Base-by-base conservation (phyloP, 768 basidiomycete genomes). In the Collybia sordida region DNA sequence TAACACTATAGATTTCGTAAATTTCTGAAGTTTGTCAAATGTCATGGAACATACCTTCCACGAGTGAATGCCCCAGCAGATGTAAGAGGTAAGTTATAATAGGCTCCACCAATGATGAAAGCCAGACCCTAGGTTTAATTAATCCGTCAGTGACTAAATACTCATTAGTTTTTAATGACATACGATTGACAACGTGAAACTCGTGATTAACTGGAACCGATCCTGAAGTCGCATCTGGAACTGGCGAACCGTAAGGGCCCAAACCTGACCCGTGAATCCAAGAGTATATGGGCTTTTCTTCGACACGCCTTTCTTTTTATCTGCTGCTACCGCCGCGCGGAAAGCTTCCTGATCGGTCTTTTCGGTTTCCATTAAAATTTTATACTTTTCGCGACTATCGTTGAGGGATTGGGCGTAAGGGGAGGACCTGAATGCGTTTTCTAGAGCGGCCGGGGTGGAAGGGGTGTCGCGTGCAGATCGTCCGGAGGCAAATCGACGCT, bases 31-130 rank as follows among this genome's bases (percentile, higher is more conserved):
- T 12, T 24, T 6, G 5, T 22, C 15, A 6, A 27, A 12, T 25
- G 4, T 15, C 36, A 19, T 2, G 2, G 11, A 31, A 50, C 65
- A 39, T 50, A 73, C 73, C 88, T 78, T 40, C 90, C 91, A 54
- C 93, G 82, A 21, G 92, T 93, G 70, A 97, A 97, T 0, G 86
- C 90, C 25, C 93, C 93, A 36, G 79, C 77, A 5, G 93, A 81
- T 0, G 87, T 85, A 12, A 77, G 59, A 1, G 90, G 88, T 42
- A 88, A 77, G 42, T 86, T 81, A 59, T 84, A 82, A 72, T 82
- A 96, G 6, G 86, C 81, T 6, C 78, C 83, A 28, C 92, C 92
- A 56, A 89, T 72, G 36, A 90, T 77, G 40, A 90, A 59, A n/a
- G 83, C 77, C 23, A 86, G 64, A 31, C 71, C 59, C 81, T 82